phyloP scores from a whole-genome alignment of 2,329 filamentous ascomycete genomes.

The Apiospora aurea region DNA sequence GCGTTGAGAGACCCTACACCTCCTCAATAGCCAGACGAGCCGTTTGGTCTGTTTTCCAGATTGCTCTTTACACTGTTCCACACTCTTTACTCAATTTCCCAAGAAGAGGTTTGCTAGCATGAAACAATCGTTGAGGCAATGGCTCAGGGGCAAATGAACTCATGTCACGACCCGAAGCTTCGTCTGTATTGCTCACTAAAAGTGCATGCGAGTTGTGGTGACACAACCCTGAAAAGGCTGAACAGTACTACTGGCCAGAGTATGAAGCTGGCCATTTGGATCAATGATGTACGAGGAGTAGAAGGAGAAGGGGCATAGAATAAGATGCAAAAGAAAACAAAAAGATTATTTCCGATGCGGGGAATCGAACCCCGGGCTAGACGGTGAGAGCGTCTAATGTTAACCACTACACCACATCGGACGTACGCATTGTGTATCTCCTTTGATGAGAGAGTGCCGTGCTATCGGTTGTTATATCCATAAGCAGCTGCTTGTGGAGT shows the following conservation, averaged over 20 bases:
- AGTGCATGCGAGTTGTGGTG: neutral
- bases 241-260: neutral
- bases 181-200: neutral
- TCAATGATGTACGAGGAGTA: neutral
- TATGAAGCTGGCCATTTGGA: neutral
- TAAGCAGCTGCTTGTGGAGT: neutral
- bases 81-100: no score
- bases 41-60: neutral
- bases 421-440: no score
- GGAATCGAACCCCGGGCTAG: slow-evolving; percentile 41
- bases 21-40: neutral
- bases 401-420: slow-evolving; percentile 47
- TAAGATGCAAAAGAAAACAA: neutral
- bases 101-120: no score
- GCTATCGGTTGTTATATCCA: no score
- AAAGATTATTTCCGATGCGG: slow-evolving; percentile 36
- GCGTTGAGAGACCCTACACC: neutral
- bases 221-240: neutral
- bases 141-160: neutral
- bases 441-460: no score
- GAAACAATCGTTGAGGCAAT: no score
- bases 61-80: no score
- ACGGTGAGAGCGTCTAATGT: slow-evolving; percentile 47
- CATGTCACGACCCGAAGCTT: no score
- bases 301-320: neutral